Evolutionary conservation across 2,329 filamentous ascomycete genomes (phyloP).

Genomic region (Sporothrix variecibatus): DNA sequence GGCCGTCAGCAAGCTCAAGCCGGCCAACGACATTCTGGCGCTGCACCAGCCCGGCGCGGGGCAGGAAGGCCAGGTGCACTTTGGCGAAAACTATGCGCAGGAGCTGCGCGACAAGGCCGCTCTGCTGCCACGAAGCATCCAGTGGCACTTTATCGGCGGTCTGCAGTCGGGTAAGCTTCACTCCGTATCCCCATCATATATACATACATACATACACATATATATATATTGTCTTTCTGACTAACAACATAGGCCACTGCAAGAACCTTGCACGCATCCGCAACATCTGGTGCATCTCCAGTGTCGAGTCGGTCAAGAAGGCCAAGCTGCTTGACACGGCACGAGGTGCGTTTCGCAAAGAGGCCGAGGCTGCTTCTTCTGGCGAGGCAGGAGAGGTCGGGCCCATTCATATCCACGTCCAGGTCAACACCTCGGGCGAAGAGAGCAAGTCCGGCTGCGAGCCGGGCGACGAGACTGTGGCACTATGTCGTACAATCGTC

Average conservation of each 20-base stretch:
- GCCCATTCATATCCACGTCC: constrained; percentile 75
- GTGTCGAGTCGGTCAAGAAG: constrained; percentile 86
- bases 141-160: constrained; percentile 96
- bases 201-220: too few species aligned
- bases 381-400: constrained; percentile 29
- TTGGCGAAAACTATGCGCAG: constrained; percentile 95
- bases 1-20: constrained; percentile 95
- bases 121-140: constrained; percentile 72
- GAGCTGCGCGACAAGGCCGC: constrained; percentile 85
- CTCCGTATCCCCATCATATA: background rate
- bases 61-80: constrained; percentile 67
- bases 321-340: constrained; percentile 78
- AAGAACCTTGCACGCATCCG: constrained; percentile 81
- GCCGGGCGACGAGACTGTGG: constrained; percentile 62
- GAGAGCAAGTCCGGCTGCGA: constrained; percentile 78
- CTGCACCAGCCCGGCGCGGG: constrained; percentile 60
- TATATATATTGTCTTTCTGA: background rate
- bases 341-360: constrained; percentile 47
- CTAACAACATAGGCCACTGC: constrained; percentile 69
- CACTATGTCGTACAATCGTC: constrained; percentile 69
- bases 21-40: constrained; percentile 84
- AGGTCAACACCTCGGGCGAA: constrained; percentile 94
- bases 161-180: constrained; percentile 68
- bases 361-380: constrained; percentile 31
- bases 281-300: constrained; percentile 89